phyloP scores from a whole-genome alignment of 768 basidiomycete genomes.

The Podaxis sp. region DNA sequence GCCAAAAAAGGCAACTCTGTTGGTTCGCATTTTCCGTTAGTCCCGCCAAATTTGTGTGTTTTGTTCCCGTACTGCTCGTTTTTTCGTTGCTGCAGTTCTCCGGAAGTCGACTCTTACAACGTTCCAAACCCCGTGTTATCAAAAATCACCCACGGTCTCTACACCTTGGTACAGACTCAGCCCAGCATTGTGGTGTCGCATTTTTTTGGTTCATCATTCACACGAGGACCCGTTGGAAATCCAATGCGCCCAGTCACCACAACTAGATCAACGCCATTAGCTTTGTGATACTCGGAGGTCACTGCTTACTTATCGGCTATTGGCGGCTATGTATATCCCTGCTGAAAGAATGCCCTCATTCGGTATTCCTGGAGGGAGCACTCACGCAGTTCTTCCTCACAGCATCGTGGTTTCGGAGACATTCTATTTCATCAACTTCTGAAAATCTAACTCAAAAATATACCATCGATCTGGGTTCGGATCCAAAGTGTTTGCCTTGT shows the following conservation, averaged over 20 bases:
- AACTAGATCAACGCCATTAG: background rate
- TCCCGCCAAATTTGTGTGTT: background rate
- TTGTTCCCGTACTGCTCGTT: background rate
- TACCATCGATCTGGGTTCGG: background rate
- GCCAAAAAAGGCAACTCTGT: background rate
- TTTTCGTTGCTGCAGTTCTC: no score
- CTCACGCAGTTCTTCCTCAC: background rate
- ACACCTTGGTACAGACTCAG: background rate
- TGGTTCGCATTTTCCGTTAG: background rate
- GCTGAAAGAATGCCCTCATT: constrained; percentile 1
- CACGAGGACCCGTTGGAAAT: background rate
- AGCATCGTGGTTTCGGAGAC: background rate
- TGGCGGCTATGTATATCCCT: constrained; percentile 1
- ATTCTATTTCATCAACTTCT: background rate
- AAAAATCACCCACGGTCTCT: no score
- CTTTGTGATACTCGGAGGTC: background rate
- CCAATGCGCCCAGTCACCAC: background rate
- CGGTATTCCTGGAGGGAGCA: background rate
- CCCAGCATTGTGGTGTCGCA: background rate
- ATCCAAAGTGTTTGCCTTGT: background rate
- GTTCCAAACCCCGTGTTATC: background rate
- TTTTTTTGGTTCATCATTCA: background rate
- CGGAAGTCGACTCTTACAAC: background rate
- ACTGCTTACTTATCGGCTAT: background rate
- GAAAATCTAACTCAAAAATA: constrained; percentile 1